These are phyloP conservation scores for Fusarium redolens DNA, from an alignment of 2,329 filamentous ascomycete species.

Conservation along the genomic window DNA sequence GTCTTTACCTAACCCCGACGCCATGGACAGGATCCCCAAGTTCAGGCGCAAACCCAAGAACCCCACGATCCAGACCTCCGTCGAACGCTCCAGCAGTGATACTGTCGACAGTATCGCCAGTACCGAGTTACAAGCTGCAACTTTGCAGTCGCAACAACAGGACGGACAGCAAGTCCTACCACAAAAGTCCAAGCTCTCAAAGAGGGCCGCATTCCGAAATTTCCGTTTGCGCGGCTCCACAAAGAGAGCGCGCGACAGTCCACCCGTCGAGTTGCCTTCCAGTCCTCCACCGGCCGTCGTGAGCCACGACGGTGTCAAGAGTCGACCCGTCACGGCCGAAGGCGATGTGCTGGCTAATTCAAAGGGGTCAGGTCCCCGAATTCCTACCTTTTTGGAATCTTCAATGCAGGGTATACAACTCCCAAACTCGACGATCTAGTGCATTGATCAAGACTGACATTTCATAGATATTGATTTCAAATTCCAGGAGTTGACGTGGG, in stretches of 20 bases:
- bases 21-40: slow-evolving; percentile 57
- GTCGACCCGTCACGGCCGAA: slow-evolving; percentile 39
- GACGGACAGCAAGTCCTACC: slow-evolving; percentile 23
- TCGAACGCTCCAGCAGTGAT: slow-evolving; percentile 49
- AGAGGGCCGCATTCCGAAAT: slow-evolving; percentile 57
- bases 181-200: slow-evolving; percentile 44
- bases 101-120: slow-evolving; percentile 45
- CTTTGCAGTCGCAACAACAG: slow-evolving; percentile 36
- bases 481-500: slow-evolving; percentile 65
- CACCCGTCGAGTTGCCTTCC: slow-evolving; percentile 49
- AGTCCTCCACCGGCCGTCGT: slow-evolving; percentile 50
- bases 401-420: slow-evolving; percentile 51
- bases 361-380: slow-evolving; percentile 32
- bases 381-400: slow-evolving; percentile 55
- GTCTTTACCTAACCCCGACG: slow-evolving; percentile 16
- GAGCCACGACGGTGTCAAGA: slow-evolving; percentile 51
- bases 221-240: slow-evolving; percentile 58
- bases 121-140: slow-evolving; percentile 40
- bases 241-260: slow-evolving; percentile 60
- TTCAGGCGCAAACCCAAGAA: slow-evolving; percentile 59
- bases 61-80: slow-evolving; percentile 55
- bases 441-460: slow-evolving; percentile 14
- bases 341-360: slow-evolving; percentile 28
- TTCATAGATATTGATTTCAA: slow-evolving; percentile 60
- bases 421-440: not conserved